Conservation (phyloP, 2,329 filamentous ascomycete species). For the Trichoderma endophyticum region DNA sequence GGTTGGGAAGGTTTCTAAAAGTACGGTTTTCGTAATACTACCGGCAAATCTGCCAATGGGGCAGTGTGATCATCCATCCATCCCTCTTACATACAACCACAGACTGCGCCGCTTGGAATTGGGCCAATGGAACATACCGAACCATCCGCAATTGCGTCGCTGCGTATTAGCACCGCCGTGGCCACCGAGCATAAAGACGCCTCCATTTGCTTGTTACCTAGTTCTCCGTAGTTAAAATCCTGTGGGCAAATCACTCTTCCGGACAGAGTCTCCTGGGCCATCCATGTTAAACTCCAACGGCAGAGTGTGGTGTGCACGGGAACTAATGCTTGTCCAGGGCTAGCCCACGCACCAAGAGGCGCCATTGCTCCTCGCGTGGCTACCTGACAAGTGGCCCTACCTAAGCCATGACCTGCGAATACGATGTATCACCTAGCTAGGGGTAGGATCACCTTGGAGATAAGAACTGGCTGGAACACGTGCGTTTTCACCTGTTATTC, state of each 20-base stretch:
- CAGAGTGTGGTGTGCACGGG: constrained; percentile 16
- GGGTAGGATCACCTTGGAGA: background rate
- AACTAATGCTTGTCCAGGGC: constrained; percentile 13
- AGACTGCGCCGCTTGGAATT: background rate
- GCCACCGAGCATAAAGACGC: background rate
- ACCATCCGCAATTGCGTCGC: background rate
- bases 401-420: background rate
- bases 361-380: background rate
- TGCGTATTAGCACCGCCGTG: background rate
- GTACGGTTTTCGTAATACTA: background rate
- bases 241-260: background rate
- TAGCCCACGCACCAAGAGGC: background rate
- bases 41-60: background rate
- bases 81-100: background rate
- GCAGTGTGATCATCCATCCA: background rate
- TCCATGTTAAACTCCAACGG: background rate
- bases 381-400: background rate
- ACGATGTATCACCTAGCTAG: constrained; percentile 1
- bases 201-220: background rate
- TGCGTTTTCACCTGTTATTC: background rate
- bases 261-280: background rate
- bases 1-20: background rate
- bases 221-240: background rate
- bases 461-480: background rate
- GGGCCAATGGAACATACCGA: background rate